A percentile compares a stretch with the other conserved stretches of the same genome.
Evolutionary conservation across 176 grass and related monocot genomes (phyloP).

Genomic region (Cocos nucifera): DNA sequence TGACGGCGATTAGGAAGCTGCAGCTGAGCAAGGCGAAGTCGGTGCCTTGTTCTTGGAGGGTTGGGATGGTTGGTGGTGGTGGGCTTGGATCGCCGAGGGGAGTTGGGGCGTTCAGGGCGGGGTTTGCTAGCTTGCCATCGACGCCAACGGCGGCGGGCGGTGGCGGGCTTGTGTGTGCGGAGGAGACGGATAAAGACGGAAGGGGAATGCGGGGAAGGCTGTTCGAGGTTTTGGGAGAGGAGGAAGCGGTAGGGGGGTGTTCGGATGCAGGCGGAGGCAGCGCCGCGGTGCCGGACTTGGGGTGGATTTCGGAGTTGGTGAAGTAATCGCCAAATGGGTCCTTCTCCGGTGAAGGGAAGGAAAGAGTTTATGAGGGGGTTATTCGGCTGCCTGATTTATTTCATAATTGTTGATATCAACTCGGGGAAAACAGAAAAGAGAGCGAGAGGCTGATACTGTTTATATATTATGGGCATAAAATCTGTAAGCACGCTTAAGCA

Average conservation of each 20-base stretch:
- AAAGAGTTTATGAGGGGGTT: too few relatives aligned
- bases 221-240: constrained; percentile 1
- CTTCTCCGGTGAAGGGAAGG: too few relatives aligned
- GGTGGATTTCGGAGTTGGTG: constrained; percentile 14
- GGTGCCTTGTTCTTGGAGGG: constrained; percentile 1
- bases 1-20: constrained; percentile 9
- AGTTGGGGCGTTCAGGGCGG: neutral
- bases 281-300: constrained; percentile 1
- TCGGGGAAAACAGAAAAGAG: too few relatives aligned
- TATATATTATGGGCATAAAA: too few relatives aligned
- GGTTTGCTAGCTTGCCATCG: constrained; percentile 7
- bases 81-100: neutral
- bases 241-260: neutral
- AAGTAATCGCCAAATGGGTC: neutral
- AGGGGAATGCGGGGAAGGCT: constrained; percentile 9
- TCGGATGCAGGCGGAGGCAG: too few relatives aligned
- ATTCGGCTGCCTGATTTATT: too few relatives aligned
- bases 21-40: constrained; percentile 9
- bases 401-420: too few relatives aligned
- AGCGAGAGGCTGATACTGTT: too few relatives aligned
- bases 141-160: neutral
- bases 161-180: neutral
- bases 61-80: neutral
- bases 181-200: constrained; percentile 2
- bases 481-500: too few relatives aligned